These are phyloP conservation scores for Solanum clarkiae DNA, from an alignment of 257 asterid species.

Conservation along the genomic window DNA sequence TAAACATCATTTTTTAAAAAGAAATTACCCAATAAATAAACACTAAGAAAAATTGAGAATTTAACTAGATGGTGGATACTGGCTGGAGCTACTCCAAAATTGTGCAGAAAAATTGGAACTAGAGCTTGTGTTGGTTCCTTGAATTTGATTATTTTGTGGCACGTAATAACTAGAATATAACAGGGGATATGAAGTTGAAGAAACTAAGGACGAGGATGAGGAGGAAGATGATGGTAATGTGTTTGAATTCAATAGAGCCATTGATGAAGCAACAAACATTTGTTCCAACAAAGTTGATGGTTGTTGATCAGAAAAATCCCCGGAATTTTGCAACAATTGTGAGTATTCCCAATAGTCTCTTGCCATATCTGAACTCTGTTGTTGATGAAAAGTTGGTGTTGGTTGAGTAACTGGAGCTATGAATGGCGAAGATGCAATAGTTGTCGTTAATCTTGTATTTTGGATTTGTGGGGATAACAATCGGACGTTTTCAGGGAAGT, in stretches of 20 bases:
- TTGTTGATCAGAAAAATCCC: constrained; percentile 15
- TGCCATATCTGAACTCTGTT: constrained; percentile 7
- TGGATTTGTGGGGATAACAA: constrained; percentile 23
- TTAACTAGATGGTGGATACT: constrained; percentile 62
- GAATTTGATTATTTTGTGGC: constrained; percentile 21
- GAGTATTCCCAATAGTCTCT: constrained; percentile 69
- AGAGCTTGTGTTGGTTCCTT: constrained; percentile 1
- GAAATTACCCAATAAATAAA: not conserved
- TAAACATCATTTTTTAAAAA: not conserved
- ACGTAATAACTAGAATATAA: constrained; percentile 17
- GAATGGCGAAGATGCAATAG: not conserved
- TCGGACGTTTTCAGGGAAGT: constrained; percentile 19
- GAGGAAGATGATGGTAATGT: constrained; percentile 9
- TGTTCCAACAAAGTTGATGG: constrained; percentile 28
- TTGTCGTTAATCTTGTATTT: not conserved
- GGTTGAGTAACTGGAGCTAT: not conserved
- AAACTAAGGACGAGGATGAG: constrained; percentile 7
- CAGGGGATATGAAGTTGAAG: constrained; percentile 32
- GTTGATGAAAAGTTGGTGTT: not conserved
- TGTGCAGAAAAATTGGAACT: constrained; percentile 19
- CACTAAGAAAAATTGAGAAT: not conserved
- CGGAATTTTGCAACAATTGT: constrained; percentile 41
- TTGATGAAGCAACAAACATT: constrained; percentile 43
- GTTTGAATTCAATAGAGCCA: constrained; percentile 34
- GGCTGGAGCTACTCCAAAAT: constrained; percentile 40